Conservation (phyloP, 2,329 filamentous ascomycete species). For the Xylariaceae sp. region DNA sequence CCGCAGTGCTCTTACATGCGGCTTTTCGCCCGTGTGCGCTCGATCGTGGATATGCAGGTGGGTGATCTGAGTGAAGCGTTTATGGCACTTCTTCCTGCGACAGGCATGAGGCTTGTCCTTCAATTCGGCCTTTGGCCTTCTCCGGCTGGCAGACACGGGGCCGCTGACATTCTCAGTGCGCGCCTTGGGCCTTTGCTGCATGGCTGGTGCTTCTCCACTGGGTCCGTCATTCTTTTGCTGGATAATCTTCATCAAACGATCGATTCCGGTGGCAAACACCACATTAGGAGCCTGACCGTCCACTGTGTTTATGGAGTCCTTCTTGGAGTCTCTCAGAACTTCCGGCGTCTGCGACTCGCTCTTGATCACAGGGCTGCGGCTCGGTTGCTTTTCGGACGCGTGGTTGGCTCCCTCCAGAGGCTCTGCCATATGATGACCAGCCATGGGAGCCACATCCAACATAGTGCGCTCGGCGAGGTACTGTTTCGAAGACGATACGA, state of each 20-base stretch:
- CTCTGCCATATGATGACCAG: conserved; percentile 3
- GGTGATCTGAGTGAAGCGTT: conserved; percentile 85
- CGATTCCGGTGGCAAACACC: conserved; percentile 74
- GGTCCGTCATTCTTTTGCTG: conserved; percentile 54
- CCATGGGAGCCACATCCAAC: conserved; percentile 9
- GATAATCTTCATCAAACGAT: conserved; percentile 83
- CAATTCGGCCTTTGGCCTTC: conserved; percentile 17
- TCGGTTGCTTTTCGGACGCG: conserved; percentile 7
- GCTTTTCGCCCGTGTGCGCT: conserved; percentile 83
- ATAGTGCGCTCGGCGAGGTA: conserved; percentile 11
- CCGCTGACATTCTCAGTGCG: conserved; percentile 1
- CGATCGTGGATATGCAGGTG: conserved; percentile 86
- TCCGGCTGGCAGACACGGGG: conserved; percentile 31
- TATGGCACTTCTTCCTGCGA: conserved; percentile 65
- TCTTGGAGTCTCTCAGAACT: conserved; percentile 31
- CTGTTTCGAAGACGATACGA: conserved; percentile 11
- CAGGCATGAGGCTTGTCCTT: conserved; percentile 60
- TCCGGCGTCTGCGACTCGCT: conserved; percentile 13
- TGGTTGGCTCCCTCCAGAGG: conserved; percentile 5
- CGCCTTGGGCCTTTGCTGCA: conserved; percentile 1
- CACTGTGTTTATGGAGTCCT: conserved; percentile 41
- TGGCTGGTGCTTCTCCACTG: conserved; percentile 14
- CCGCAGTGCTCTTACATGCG: conserved; percentile 60
- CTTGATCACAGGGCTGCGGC: conserved; percentile 17
- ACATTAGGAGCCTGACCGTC: conserved; percentile 45